Conservation (phyloP, 2,329 filamentous ascomycete species). For the Exophiala lecanii-corni region DNA sequence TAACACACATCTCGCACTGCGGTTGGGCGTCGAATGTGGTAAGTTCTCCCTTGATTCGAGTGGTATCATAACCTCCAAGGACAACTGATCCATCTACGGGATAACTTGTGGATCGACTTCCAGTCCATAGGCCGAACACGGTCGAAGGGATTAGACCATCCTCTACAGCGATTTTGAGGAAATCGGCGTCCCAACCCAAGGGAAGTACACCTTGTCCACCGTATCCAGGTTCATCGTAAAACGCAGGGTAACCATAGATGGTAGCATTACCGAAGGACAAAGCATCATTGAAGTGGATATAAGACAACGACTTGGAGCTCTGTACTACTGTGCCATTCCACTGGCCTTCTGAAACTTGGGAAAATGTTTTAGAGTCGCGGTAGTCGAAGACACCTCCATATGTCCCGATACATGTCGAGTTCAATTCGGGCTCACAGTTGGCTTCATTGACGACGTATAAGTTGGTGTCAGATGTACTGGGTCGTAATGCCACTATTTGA, state of each 20-base stretch:
- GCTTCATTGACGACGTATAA: slow-evolving; percentile 23
- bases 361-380: slow-evolving; percentile 13
- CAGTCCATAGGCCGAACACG: slow-evolving; percentile 22
- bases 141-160: slow-evolving; percentile 16
- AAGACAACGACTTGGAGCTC: slow-evolving; percentile 13
- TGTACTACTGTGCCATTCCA: slow-evolving; percentile 19
- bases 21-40: slow-evolving; percentile 14
- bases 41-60: slow-evolving; percentile 18
- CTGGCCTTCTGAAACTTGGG: slow-evolving; percentile 15
- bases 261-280: slow-evolving; percentile 19
- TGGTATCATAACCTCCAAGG: slow-evolving; percentile 24
- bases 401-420: slow-evolving; percentile 16
- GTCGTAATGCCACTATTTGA: slow-evolving; percentile 23
- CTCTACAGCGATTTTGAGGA: slow-evolving; percentile 17
- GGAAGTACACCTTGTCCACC: slow-evolving; percentile 22
- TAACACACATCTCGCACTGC: slow-evolving; percentile 18
- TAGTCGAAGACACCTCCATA: slow-evolving; percentile 24
- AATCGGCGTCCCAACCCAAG: slow-evolving; percentile 19
- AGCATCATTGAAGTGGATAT: slow-evolving; percentile 23
- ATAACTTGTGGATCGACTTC: slow-evolving; percentile 17
- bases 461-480: slow-evolving; percentile 18
- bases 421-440: slow-evolving; percentile 21
- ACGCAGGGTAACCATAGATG: slow-evolving; percentile 17
- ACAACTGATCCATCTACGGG: slow-evolving; percentile 21
- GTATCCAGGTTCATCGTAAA: slow-evolving; percentile 22